A percentile compares a stretch with the other conserved stretches of the same genome.
phyloP scores from a whole-genome alignment of 257 asterid species.

The Solanum clarkiae region DNA sequence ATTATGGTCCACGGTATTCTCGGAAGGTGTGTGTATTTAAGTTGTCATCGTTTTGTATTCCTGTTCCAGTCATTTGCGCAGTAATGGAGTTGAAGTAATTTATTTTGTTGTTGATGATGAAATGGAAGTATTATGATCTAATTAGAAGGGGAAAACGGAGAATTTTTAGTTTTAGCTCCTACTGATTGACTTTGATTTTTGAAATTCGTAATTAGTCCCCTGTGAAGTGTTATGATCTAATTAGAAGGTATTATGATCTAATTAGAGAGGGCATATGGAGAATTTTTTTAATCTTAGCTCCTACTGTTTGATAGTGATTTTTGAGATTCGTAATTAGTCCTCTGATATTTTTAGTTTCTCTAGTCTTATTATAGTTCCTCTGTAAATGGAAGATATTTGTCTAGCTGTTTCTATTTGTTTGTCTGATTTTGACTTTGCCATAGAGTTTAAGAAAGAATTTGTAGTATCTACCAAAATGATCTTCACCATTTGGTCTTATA shows the following conservation, averaged over 20 bases:
- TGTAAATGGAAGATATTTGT: background rate
- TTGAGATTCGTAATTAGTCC: background rate
- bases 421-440: background rate
- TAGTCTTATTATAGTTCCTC: background rate
- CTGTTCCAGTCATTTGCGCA: background rate
- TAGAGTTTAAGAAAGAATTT: too few relatives aligned
- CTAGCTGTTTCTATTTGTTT: background rate
- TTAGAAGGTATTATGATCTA: background rate
- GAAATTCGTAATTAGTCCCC: too few relatives aligned
- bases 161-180: background rate
- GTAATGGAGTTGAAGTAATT: background rate
- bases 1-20: conserved; percentile 96
- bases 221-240: background rate
- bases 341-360: background rate
- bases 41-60: background rate
- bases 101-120: background rate
- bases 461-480: background rate
- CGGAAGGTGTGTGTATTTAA: conserved; percentile 46
- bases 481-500: background rate
- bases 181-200: too few relatives aligned
- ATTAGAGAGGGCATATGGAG: background rate
- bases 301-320: background rate
- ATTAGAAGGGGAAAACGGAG: background rate
- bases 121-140: background rate
- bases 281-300: background rate